A percentile compares a stretch with the other conserved stretches of the same genome.
phyloP scores from a whole-genome alignment of 176 grass and related monocot species.

The Oryza glumipatula region DNA sequence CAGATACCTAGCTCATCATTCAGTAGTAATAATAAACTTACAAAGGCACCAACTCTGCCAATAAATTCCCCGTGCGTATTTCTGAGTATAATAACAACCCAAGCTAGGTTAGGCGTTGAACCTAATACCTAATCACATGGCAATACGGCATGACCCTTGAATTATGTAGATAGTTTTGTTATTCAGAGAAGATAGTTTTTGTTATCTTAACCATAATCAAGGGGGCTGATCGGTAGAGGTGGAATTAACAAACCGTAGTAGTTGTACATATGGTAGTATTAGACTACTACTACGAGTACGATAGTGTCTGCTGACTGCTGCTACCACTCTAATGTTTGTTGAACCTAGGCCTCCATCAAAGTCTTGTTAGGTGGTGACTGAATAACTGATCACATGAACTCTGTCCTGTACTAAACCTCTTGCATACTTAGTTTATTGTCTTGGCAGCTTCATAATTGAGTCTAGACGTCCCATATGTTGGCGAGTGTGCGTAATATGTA shows the following conservation, averaged over 20 bases:
- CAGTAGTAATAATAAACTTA: not conserved
- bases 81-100: not conserved
- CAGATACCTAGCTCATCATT: not conserved
- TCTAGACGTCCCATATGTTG: not conserved
- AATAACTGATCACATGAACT: not conserved
- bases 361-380: not conserved
- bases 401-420: not conserved
- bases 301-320: not conserved
- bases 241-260: not conserved
- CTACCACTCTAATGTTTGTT: not conserved
- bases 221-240: not conserved
- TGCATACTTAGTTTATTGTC: not conserved
- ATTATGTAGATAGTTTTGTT: not conserved
- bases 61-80: not conserved
- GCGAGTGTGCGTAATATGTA: not conserved
- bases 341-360: not conserved
- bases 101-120: not conserved
- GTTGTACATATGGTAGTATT: not conserved
- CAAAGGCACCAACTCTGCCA: not conserved
- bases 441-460: constrained; percentile 11
- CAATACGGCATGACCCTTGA: not conserved
- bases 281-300: not conserved
- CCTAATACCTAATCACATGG: not conserved
- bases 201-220: not conserved
- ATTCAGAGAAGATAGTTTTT: not conserved